These are phyloP conservation scores for Bauhinia variegata DNA, from an alignment of 306 rosid species.

Conservation along the genomic window DNA sequence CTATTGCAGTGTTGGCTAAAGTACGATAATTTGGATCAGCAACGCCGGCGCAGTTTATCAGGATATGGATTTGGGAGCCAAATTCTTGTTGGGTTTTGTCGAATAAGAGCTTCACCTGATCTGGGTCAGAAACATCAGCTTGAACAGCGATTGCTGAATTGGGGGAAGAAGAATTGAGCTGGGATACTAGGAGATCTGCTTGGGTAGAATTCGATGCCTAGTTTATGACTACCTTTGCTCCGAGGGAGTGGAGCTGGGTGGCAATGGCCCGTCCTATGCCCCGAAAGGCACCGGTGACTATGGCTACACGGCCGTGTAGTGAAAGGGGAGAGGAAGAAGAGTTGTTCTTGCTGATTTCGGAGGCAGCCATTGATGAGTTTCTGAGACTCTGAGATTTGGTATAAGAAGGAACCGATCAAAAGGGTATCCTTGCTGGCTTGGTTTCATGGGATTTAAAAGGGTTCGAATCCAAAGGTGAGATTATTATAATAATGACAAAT, in stretches of 20 bases:
- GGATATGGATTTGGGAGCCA: slow-evolving; percentile 34
- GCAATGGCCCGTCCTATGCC: slow-evolving; percentile 59
- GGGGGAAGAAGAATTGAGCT: slow-evolving; percentile 39
- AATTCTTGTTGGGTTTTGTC: slow-evolving; percentile 45
- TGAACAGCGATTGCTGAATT: slow-evolving; percentile 37
- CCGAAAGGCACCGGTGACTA: slow-evolving; percentile 56
- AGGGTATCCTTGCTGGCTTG: too few species aligned
- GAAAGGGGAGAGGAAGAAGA: slow-evolving; percentile 20
- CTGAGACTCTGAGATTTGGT: not conserved
- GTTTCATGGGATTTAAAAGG: too few species aligned
- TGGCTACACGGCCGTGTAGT: slow-evolving; percentile 48
- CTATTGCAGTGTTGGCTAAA: slow-evolving; percentile 34
- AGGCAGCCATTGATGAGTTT: slow-evolving; percentile 16
- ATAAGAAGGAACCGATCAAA: not conserved
- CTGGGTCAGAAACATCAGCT: slow-evolving; percentile 51
- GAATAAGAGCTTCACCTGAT: slow-evolving; percentile 47
- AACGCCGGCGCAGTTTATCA: slow-evolving; percentile 51
- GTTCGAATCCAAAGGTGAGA: too few species aligned
- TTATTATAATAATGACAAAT: not conserved
- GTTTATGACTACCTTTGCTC: slow-evolving; percentile 51
- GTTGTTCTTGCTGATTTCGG: not conserved
- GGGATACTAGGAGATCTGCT: slow-evolving; percentile 47
- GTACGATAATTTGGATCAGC: slow-evolving; percentile 46
- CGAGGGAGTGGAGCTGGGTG: slow-evolving; percentile 55
- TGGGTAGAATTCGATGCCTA: slow-evolving; percentile 39